These are phyloP conservation scores for Clavaria fumosa DNA, from an alignment of 768 basidiomycete species.

Conservation along the genomic window DNA sequence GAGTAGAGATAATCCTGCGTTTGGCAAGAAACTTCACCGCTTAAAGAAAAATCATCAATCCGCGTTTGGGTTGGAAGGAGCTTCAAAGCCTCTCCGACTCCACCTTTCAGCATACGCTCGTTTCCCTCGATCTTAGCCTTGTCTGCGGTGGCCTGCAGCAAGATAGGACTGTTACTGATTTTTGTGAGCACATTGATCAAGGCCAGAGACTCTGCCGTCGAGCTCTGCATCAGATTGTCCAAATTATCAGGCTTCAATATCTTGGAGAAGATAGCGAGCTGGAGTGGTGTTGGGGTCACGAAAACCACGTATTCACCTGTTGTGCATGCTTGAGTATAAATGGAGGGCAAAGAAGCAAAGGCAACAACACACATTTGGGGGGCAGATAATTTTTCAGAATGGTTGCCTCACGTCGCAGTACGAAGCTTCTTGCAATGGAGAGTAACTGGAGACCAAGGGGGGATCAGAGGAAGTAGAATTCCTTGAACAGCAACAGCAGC, in stretches of 20 bases:
- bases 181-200: conserved; percentile 73
- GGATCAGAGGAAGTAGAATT: background rate
- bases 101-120: conserved; percentile 26
- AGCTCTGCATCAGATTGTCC: conserved; percentile 50
- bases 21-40: conserved; percentile 38
- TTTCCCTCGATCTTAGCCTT: conserved; percentile 32
- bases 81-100: conserved; percentile 42
- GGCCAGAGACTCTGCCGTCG: conserved; percentile 63
- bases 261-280: conserved; percentile 60
- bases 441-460: conserved; percentile 33
- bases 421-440: conserved; percentile 70
- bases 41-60: conserved; percentile 60
- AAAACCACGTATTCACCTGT: conserved; percentile 99
- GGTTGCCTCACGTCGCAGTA: conserved; percentile 75
- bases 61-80: conserved; percentile 44
- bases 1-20: background rate
- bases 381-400: conserved; percentile 76
- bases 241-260: conserved; percentile 62
- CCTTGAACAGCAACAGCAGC: conserved; percentile 1
- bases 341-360: background rate
- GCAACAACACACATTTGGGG: conserved; percentile 57
- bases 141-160: conserved; percentile 68
- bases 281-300: conserved; percentile 72
- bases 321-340: background rate
- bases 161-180: conserved; percentile 83